A percentile compares a stretch with the other conserved stretches of the same genome.
Evolutionary conservation across 345 rosid genomes (phyloP).

Genomic region (Carallia pectinifolia): DNA sequence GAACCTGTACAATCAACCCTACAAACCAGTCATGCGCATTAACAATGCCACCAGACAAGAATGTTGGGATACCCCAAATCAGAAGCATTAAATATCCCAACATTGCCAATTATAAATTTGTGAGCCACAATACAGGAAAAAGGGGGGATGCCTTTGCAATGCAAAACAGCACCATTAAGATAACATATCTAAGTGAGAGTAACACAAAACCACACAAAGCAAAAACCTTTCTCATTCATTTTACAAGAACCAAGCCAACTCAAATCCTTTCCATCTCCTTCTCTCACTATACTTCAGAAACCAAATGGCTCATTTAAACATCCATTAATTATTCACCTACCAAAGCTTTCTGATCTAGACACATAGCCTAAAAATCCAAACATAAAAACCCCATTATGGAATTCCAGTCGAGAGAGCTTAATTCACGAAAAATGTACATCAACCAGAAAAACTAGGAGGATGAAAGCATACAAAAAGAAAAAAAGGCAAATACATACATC

Average conservation of each 20-base stretch:
- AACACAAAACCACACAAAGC: not conserved
- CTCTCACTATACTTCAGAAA: not conserved
- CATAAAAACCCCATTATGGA: not conserved
- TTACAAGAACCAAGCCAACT: not conserved
- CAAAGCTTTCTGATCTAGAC: not conserved
- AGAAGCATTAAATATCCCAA: too few species aligned
- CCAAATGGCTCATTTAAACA: not conserved
- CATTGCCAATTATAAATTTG: too few species aligned
- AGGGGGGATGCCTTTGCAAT: not conserved
- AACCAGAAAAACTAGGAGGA: not conserved
- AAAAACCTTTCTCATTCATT: not conserved
- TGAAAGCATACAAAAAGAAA: not conserved
- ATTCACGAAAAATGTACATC: too few species aligned
- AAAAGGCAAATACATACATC: constrained; percentile 50
- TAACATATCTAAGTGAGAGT: not conserved
- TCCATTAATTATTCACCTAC: not conserved
- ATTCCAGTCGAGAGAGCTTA: too few species aligned
- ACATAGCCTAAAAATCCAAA: not conserved
- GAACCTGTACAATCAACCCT: not conserved
- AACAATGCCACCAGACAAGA: too few species aligned
- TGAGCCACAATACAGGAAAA: not conserved
- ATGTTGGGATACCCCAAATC: too few species aligned
- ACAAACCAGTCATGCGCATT: not conserved
- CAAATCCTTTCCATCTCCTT: not conserved
- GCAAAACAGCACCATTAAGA: not conserved